Evolutionary conservation across 768 basidiomycete species (phyloP), one percentile per base, ranked within the genome.

Genomic region (Hebeloma cylindrosporum): DNA sequence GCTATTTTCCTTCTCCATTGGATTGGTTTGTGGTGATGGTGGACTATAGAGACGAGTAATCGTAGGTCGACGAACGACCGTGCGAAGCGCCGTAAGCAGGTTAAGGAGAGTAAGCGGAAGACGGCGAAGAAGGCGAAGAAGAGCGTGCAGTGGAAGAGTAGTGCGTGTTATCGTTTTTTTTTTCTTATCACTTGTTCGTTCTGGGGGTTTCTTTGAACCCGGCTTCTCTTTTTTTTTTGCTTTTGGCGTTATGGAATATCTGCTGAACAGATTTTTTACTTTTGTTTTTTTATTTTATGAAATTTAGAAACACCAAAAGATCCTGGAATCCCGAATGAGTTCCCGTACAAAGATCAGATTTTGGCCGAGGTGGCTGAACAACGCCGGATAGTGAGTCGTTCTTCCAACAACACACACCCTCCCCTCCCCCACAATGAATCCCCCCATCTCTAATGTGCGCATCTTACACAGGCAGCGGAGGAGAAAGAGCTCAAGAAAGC

Each of bases 301-400:
- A 7, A n/a, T 47, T 2, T 14, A 88, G 88, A 88, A 64, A 80
- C 83, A 50, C 76, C 80, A 58, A 93, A 91, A 64, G 93, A 97
- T 63, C 91, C 88, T 22, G 93, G 93, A 33, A 93, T 96, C 53
- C 93, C 93, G 5, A 94, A 88, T 66, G 83, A 82, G 47, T 93
- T 93, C 68, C 93, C 91, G 3, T 93, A 85, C 75, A 97, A 95
- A 67, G 93, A 94, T 58, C 84, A 92, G 65, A 86, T 97, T 51
- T 71, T 97, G 21, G 93, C 92, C 4, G 93, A 97, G 58, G 77
- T 95, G 40, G 84, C 85, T 33, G 88, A 88, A 56, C 78, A 89
- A 60, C 82, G 92, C 50, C 74, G 88, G 58, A 66, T 74, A 51
- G 92, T 93, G 57, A 57, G 78, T 64, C 9, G n/a, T n/a, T n/a